Evolutionary conservation across 2,329 filamentous ascomycete species (phyloP), one percentile per base, ranked within the genome.

Genomic region (Talaromyces albobiverticillius): DNA sequence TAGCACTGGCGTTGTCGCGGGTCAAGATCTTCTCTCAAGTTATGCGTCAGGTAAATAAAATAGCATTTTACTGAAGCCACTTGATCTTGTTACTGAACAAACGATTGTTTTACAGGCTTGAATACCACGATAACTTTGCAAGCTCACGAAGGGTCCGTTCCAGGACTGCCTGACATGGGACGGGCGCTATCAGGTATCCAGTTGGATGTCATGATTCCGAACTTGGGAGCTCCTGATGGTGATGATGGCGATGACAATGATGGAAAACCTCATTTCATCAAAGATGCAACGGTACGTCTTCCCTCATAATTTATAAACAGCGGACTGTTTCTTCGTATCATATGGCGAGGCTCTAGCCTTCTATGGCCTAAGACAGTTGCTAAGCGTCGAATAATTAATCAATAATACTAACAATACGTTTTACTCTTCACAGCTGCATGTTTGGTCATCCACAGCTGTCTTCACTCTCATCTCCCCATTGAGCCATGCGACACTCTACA

Each of bases 391-490:
- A 10, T 16, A 22, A 46, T 47, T 38, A 14, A 20, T 23, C 5
- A 26, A 20, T 26, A n/a, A 14, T n/a, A 49, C n/a, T 25, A 43
- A 23, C 18, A 54, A 32, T 40, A 58, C 63, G 57, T 60, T 51
- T 53, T 54, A 25, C 22, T 13, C 59, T 42, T 42, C 54, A 43
- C 13, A 72, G 70, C 59, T 99, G 71, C 91, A 97, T 72, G 72
- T 97, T 50, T 80, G 94, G 59, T 88, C 89, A 14, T 95, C 90
- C 0, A 91, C 90, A 0, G 93, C 93, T 3, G 84, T 87, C 1
- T 96, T 99, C 70, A 85, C 83, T 0, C 79, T 97, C 20, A 80
- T 86, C 36, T 96, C 92, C 0, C 94, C 94, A 0, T 77, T 97
- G 8, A 73, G 78, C 38, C 76, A 84, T 55, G 88, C 88, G 49